A percentile compares a stretch with the other conserved stretches of the same genome.
These are phyloP conservation scores for Lophiostoma macrostomum DNA, from an alignment of 495 filamentous ascomycete genomes.

Conservation along the genomic window DNA sequence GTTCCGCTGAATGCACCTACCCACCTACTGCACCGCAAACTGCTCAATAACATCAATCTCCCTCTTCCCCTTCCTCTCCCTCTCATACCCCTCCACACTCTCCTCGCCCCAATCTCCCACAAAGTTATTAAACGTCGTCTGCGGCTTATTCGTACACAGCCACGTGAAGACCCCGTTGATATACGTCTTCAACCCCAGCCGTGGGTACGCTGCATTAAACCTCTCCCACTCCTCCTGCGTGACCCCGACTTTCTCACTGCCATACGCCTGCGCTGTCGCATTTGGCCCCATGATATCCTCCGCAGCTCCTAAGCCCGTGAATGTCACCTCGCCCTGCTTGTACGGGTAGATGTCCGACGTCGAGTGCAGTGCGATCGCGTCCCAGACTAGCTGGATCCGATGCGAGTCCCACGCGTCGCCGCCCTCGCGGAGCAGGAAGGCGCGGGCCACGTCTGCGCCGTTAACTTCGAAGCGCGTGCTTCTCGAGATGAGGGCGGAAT, in stretches of 20 bases:
- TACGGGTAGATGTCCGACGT: slow-evolving; percentile 43
- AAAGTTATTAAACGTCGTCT: slow-evolving; percentile 52
- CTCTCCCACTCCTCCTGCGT: slow-evolving; percentile 40
- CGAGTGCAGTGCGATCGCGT: slow-evolving; percentile 54
- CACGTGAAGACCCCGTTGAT: slow-evolving; percentile 44
- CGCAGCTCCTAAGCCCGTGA: slow-evolving; percentile 43
- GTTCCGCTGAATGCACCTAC: no score
- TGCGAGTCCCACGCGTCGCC: slow-evolving; percentile 42
- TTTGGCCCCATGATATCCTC: slow-evolving; percentile 50
- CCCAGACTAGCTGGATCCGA: slow-evolving; percentile 51
- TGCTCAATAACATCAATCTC: no score
- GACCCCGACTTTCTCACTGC: slow-evolving; percentile 11
- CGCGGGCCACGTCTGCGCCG: slow-evolving; percentile 49
- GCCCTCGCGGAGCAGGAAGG: slow-evolving; percentile 38
- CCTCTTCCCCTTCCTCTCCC: background rate
- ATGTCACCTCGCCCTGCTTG: slow-evolving; percentile 49
- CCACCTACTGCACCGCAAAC: no score
- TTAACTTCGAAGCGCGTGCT: slow-evolving; percentile 59
- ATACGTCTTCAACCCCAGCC: slow-evolving; percentile 39
- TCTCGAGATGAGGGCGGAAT: slow-evolving; percentile 36
- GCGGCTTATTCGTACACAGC: slow-evolving; percentile 48
- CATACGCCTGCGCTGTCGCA: slow-evolving; percentile 9
- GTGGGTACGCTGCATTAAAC: slow-evolving; percentile 42
- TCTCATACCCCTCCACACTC: slow-evolving; percentile 34
- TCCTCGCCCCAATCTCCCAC: slow-evolving; percentile 41